phyloP scores from a whole-genome alignment of 495 filamentous ascomycete species.

The Lichina pygmaea region DNA sequence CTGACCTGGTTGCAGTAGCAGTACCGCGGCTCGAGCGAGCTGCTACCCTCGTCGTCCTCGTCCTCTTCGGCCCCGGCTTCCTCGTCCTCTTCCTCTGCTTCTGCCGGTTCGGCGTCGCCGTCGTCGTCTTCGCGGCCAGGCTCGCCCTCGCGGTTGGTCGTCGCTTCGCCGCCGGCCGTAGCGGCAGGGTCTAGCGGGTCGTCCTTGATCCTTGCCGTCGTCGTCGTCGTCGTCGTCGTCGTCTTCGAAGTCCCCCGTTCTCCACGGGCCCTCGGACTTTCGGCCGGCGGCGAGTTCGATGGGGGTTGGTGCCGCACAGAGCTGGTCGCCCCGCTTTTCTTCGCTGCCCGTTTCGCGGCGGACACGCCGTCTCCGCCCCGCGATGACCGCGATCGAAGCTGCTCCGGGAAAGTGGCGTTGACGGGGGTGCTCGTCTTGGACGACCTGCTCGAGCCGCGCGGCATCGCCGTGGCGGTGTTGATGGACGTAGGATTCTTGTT shows the following conservation, averaged over 20 bases:
- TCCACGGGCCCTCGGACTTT: slow-evolving; percentile 6
- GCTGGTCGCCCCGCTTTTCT: neutral
- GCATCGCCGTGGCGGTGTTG: slow-evolving; percentile 7
- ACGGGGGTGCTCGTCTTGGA: slow-evolving; percentile 35
- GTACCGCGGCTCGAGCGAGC: slow-evolving; percentile 63
- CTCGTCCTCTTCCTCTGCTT: slow-evolving; percentile 17
- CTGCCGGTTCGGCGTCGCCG: slow-evolving; percentile 4
- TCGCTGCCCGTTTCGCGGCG: neutral
- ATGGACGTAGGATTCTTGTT: neutral
- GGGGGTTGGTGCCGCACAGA: neutral
- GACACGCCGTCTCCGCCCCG: neutral
- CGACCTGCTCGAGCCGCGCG: slow-evolving; percentile 4
- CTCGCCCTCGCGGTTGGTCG: slow-evolving; percentile 4
- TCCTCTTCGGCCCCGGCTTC: slow-evolving; percentile 11
- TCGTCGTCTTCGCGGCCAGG: slow-evolving; percentile 7
- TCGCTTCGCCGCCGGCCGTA: slow-evolving; percentile 9
- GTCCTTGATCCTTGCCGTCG: slow-evolving; percentile 1
- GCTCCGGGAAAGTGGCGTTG: slow-evolving; percentile 19
- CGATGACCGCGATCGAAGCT: slow-evolving; percentile 5
- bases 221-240: slow-evolving; percentile 27
- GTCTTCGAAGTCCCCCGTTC: slow-evolving; percentile 51
- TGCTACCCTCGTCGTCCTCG: slow-evolving; percentile 41
- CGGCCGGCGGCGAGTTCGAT: neutral
- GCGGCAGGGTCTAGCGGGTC: slow-evolving; percentile 10
- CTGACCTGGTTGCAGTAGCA: slow-evolving; percentile 84